Evolutionary conservation across 169 alveolate species (phyloP).

Genomic region (Babesia bovis): DNA sequence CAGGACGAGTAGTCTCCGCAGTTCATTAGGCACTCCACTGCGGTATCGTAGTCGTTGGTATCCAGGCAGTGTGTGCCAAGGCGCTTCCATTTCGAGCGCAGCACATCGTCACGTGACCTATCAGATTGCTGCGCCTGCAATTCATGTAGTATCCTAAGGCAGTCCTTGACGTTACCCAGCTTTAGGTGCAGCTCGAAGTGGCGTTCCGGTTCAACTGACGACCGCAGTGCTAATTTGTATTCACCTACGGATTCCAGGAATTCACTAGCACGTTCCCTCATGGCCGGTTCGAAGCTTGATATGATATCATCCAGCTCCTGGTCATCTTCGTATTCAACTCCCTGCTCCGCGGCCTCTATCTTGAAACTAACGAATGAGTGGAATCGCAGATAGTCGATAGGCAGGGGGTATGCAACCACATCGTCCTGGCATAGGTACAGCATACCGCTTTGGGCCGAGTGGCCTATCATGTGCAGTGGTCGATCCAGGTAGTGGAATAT

Average conservation of each 20-base stretch:
- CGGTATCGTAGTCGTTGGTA: slow-evolving; percentile 70
- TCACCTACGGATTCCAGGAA: slow-evolving; percentile 88
- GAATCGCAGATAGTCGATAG: slow-evolving; percentile 74
- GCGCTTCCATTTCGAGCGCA: slow-evolving; percentile 76
- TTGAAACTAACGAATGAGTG: slow-evolving; percentile 32
- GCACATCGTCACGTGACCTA: slow-evolving; percentile 53
- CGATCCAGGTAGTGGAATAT: slow-evolving; percentile 78
- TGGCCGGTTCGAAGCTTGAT: slow-evolving; percentile 70
- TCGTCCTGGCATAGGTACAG: slow-evolving; percentile 76
- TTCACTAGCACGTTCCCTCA: slow-evolving; percentile 85
- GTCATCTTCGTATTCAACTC: background rate
- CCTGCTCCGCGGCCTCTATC: slow-evolving; percentile 6
- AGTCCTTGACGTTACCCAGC: slow-evolving; percentile 83
- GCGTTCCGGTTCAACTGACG: slow-evolving; percentile 89
- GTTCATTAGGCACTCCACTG: slow-evolving; percentile 73
- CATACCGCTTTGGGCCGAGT: slow-evolving; percentile 75
- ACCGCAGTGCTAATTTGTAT: slow-evolving; percentile 86
- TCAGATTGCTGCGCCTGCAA: slow-evolving; percentile 4
- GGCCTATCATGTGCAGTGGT: slow-evolving; percentile 78
- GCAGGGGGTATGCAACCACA: slow-evolving; percentile 65
- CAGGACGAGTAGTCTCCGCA: slow-evolving; percentile 75
- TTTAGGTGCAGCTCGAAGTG: slow-evolving; percentile 89
- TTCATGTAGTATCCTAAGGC: slow-evolving; percentile 68
- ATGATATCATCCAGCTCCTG: slow-evolving; percentile 75
- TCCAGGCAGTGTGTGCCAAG: slow-evolving; percentile 80